phyloP scores from a whole-genome alignment of 495 filamentous ascomycete genomes.

The Penicillium manginii region DNA sequence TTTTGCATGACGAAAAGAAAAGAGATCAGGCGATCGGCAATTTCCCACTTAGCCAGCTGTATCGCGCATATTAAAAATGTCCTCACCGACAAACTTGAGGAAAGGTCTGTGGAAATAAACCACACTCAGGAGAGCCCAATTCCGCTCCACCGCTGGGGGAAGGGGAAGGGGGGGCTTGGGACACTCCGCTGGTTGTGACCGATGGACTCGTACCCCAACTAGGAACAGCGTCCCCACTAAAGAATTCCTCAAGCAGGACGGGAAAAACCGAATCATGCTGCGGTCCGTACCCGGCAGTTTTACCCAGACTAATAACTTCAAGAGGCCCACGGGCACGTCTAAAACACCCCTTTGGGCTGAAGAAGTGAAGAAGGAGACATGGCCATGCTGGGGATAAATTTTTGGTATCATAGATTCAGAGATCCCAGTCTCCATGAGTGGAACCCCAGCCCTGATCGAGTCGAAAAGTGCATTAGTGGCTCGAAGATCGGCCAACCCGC shows the following conservation, averaged over 20 bases:
- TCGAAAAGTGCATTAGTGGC: slow-evolving; percentile 28
- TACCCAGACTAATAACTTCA: slow-evolving; percentile 24
- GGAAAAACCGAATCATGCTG: slow-evolving; percentile 20
- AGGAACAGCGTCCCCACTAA: slow-evolving; percentile 10
- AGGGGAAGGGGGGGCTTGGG: neutral
- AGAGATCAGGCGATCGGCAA: slow-evolving; percentile 42
- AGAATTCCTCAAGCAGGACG: slow-evolving; percentile 16
- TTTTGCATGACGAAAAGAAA: slow-evolving; percentile 34
- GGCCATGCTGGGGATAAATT: slow-evolving; percentile 6
- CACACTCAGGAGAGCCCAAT: slow-evolving; percentile 3
- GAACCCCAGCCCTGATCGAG: slow-evolving; percentile 17
- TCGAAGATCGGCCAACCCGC: slow-evolving; percentile 33
- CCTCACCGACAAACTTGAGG: slow-evolving; percentile 37
- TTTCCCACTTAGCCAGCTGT: slow-evolving; percentile 29
- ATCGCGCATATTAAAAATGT: slow-evolving; percentile 29
- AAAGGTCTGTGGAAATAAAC: slow-evolving; percentile 11
- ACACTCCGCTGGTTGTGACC: slow-evolving; percentile 4
- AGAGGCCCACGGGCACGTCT: slow-evolving; percentile 15
- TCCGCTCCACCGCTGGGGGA: slow-evolving; percentile 6
- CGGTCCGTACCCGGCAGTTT: slow-evolving; percentile 32
- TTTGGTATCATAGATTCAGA: slow-evolving; percentile 21
- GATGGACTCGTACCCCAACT: slow-evolving; percentile 14
- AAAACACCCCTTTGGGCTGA: slow-evolving; percentile 3
- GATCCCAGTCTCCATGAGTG: slow-evolving; percentile 19
- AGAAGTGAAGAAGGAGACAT: neutral